A percentile compares a stretch with the other conserved stretches of the same genome.
Evolutionary conservation across 176 grass and related monocot species (phyloP).

Genomic region (Bolboschoenus planiculmis): DNA sequence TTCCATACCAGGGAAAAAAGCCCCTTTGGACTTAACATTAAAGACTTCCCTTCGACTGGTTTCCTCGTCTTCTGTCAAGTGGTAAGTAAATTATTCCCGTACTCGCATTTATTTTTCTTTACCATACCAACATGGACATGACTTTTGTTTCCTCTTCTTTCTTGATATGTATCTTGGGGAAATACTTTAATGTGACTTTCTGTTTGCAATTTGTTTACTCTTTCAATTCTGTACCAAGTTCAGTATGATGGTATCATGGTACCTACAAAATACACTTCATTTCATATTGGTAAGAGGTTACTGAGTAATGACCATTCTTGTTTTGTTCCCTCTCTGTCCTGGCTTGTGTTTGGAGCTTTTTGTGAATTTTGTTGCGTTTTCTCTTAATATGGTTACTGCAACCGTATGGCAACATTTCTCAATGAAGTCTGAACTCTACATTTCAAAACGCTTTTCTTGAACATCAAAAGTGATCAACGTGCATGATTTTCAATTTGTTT

Average conservation of each 20-base stretch:
- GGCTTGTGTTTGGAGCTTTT: neutral
- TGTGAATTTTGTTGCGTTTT: neutral
- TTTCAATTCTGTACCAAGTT: neutral
- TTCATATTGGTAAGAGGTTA: neutral
- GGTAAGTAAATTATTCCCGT: constrained; percentile 33
- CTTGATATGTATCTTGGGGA: neutral
- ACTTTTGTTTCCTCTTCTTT: neutral
- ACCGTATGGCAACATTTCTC: neutral
- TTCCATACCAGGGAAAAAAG: constrained; percentile 53
- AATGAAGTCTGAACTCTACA: neutral
- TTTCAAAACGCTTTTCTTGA: neutral
- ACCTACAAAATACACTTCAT: neutral
- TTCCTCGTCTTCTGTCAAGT: constrained; percentile 83
- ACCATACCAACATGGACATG: neutral
- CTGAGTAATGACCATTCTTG: neutral
- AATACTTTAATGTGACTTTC: neutral
- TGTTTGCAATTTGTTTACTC: neutral
- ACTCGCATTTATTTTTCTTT: neutral
- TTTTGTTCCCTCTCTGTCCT: neutral
- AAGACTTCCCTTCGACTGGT: constrained; percentile 69
- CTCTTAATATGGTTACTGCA: neutral
- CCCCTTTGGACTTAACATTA: constrained; percentile 83
- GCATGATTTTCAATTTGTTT: neutral
- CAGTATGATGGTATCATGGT: neutral
- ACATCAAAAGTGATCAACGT: neutral